A percentile compares a stretch with the other conserved stretches of the same genome.
Evolutionary conservation across 2,329 filamentous ascomycete species (phyloP).

Genomic region (Xylaria digitata): DNA sequence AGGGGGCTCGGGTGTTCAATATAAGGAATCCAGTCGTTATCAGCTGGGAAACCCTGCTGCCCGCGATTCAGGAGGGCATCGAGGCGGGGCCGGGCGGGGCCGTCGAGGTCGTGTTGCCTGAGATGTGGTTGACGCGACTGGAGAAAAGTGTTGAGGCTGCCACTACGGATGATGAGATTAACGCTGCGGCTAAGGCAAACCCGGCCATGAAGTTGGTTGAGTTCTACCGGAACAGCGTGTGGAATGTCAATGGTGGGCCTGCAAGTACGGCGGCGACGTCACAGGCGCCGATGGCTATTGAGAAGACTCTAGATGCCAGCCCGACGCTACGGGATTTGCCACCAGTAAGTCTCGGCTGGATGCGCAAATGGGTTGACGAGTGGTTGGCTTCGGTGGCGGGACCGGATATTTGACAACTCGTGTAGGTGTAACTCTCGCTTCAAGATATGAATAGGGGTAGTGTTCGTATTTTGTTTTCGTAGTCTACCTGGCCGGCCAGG

Average conservation of each 20-base stretch:
- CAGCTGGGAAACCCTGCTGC: constrained; percentile 43
- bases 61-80: constrained; percentile 37
- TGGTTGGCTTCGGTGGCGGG: constrained; percentile 42
- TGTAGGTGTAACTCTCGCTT: no score
- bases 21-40: constrained; percentile 45
- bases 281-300: constrained; percentile 45
- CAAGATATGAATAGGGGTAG: no score
- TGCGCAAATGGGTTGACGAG: constrained; percentile 52
- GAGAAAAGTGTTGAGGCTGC: constrained; percentile 16
- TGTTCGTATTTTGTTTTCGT: no score
- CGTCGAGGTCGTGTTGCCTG: no score
- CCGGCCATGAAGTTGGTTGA: constrained; percentile 50
- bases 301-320: constrained; percentile 43
- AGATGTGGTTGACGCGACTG: neutral
- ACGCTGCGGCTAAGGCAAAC: constrained; percentile 38
- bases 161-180: neutral
- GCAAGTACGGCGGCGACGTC: neutral
- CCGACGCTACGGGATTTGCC: constrained; percentile 44
- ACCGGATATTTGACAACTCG: no score
- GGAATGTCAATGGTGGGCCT: constrained; percentile 36
- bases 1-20: constrained; percentile 41
- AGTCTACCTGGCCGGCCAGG: no score
- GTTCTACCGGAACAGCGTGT: constrained; percentile 45
- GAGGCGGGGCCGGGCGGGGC: constrained; percentile 34
- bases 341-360: constrained; percentile 49